Evolutionary conservation across 164 flowering plant genomes (phyloP).

Genomic region (Liriodendron chinense): DNA sequence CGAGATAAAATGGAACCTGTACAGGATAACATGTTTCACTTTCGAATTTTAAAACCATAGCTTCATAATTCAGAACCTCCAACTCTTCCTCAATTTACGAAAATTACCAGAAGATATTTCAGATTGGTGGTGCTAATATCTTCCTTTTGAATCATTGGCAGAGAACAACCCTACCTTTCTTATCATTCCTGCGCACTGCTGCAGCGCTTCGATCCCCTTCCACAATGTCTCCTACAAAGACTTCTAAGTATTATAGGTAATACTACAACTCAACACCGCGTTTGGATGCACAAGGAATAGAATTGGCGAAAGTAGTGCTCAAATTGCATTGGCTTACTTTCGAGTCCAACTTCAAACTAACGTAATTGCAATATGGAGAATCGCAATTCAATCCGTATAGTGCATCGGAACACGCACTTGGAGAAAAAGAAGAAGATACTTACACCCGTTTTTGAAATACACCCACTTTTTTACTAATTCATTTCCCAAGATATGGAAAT

Average conservation of each 20-base stretch:
- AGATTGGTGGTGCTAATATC: conserved; percentile 90
- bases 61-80: too few relatives aligned
- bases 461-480: too few relatives aligned
- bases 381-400: background rate
- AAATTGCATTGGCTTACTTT: too few relatives aligned
- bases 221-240: conserved; percentile 45
- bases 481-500: background rate
- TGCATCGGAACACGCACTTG: background rate
- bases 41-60: too few relatives aligned
- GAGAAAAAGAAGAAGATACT: background rate
- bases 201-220: conserved; percentile 44
- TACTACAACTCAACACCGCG: too few relatives aligned
- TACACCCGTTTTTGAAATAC: too few relatives aligned
- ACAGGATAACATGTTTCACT: background rate
- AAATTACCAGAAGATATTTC: conserved; percentile 72
- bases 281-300: too few relatives aligned
- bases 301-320: too few relatives aligned
- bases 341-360: too few relatives aligned
- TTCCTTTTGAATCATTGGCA: conserved; percentile 79
- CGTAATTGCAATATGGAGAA: too few relatives aligned
- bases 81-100: too few relatives aligned
- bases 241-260: too few relatives aligned
- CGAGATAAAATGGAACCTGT: conserved; percentile 90
- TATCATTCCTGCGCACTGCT: conserved; percentile 77
- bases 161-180: conserved; percentile 75